Base-by-base conservation (phyloP, 1,139 yeast species). In the Taiozyma sp. region DNA sequence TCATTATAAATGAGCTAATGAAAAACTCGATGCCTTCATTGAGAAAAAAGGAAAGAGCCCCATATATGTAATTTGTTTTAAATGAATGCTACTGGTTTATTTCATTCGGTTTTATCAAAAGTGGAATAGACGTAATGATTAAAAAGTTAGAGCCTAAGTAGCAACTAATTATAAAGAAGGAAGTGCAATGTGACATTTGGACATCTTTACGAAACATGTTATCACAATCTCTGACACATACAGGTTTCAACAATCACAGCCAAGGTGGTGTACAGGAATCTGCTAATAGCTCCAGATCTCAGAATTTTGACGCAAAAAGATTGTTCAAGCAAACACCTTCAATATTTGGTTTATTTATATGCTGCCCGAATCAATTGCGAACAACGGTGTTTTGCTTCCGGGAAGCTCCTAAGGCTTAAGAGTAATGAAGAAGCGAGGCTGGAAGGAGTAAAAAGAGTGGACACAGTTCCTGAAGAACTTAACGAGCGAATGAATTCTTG, bases 1-100 rank as follows among this genome's bases (percentile, higher is more conserved):
- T 87, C 95, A 61, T 63, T 85, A 78, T 80, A 78, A 37, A 37
- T 37, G 41, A 37, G 22, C 41, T 37, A 37, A 37, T 37, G 41
- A 37, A 37, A 14, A 24, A 5, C n/a, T 32, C 16, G 14, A 32
- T 32, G 9, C 16, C n/a, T 32, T 37, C 19, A 10, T 21, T 2
- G n/a, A 8, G 21, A 39, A 24, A 24, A 34, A 26, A 19, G 34
- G 22, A 24, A 14, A n/a, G 5, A 35, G n/a, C 13, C 9, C n/a
- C 37, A n/a, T n/a, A 14, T 32, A 30, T 29, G 30, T 37, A 37
- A 19, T 37, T 37, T 37, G 41, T 37, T 37, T 37, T 37, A 37
- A 22, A 37, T 37, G 41, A 37, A 37, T 19, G 35, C 16, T 32
- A 32, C 35, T 32, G 41, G 41, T 37, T 37, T 37, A 19, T 37